phyloP scores from a whole-genome alignment of 495 filamentous ascomycete species.

The Penicillium argentinense region DNA sequence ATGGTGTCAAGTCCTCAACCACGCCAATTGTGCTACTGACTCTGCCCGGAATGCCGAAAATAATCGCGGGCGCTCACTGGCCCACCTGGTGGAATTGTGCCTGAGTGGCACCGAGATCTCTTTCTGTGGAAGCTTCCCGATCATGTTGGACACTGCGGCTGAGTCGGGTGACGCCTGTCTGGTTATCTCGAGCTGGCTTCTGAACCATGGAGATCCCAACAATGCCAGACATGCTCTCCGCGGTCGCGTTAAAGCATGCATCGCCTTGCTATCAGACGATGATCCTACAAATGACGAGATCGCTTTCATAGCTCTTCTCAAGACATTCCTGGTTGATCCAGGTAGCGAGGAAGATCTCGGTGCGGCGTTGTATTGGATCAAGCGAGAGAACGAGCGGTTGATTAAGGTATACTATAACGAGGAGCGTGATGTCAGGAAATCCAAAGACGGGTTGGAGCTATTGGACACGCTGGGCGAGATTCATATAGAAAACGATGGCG shows the following conservation, averaged over 20 bases:
- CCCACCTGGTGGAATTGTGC: slow-evolving; percentile 1
- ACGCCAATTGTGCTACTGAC: neutral
- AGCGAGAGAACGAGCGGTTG: neutral
- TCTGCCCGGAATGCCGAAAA: neutral
- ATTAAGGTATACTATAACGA: neutral
- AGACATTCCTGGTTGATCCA: slow-evolving; percentile 1
- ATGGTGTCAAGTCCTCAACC: neutral
- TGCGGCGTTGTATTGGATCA: neutral
- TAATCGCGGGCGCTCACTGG: neutral
- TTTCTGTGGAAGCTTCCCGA: neutral
- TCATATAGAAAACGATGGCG: too few relatives aligned
- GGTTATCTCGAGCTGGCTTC: slow-evolving; percentile 2
- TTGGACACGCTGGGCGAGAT: too few relatives aligned
- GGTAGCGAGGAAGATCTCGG: slow-evolving; percentile 4
- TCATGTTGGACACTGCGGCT: neutral
- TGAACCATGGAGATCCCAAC: neutral
- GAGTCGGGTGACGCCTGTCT: neutral
- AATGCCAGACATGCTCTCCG: slow-evolving; percentile 9
- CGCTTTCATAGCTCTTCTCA: slow-evolving; percentile 5
- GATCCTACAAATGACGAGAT: slow-evolving; percentile 3
- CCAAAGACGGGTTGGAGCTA: too few relatives aligned
- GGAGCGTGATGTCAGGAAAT: too few relatives aligned
- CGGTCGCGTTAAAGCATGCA: slow-evolving; percentile 2
- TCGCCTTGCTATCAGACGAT: slow-evolving; percentile 8
- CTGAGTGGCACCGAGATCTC: neutral